These are phyloP conservation scores for Mortierella sp. DNA, from an alignment of 371 early-diverging fungal genomes.

Conservation along the genomic window DNA sequence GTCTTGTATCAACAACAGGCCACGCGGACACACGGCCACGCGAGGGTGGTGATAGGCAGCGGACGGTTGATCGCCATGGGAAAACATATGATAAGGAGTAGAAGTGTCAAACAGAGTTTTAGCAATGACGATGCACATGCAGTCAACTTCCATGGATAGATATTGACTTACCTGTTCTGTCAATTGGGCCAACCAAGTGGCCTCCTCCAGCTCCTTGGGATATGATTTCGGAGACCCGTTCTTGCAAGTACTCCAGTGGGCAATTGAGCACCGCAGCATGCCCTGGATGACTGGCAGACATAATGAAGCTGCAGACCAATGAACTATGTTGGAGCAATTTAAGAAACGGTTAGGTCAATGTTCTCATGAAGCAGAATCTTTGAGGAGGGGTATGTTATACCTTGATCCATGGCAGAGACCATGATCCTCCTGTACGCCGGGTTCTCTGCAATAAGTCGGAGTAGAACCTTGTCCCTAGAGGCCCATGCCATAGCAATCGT, in stretches of 20 bases:
- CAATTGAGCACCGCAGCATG: slow-evolving; percentile 46
- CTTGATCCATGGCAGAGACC: slow-evolving; percentile 28
- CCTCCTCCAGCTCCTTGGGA: slow-evolving; percentile 46
- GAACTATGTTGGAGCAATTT: slow-evolving; percentile 1
- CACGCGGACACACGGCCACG: background rate
- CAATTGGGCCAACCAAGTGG: slow-evolving; percentile 42
- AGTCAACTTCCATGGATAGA: background rate
- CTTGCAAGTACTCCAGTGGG: slow-evolving; percentile 50
- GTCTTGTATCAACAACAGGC: slow-evolving; percentile 18
- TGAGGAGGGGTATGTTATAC: slow-evolving; percentile 7
- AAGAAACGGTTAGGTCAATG: background rate
- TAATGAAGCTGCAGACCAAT: slow-evolving; percentile 20
- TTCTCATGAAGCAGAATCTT: no score
- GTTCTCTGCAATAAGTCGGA: slow-evolving; percentile 39
- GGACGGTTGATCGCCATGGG: background rate
- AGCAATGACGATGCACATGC: slow-evolving; percentile 1
- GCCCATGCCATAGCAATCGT: background rate
- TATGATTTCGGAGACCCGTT: slow-evolving; percentile 30
- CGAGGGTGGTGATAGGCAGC: background rate
- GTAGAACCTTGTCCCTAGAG: slow-evolving; percentile 41
- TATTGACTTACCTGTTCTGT: slow-evolving; percentile 27
- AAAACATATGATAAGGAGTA: slow-evolving; percentile 4
- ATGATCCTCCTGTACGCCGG: slow-evolving; percentile 44
- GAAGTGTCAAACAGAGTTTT: background rate
- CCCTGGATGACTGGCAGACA: slow-evolving; percentile 42